Evolutionary conservation across 2,329 filamentous ascomycete species (phyloP), one percentile per base, ranked within the genome.

Genomic region (Colletotrichum orbiculare): DNA sequence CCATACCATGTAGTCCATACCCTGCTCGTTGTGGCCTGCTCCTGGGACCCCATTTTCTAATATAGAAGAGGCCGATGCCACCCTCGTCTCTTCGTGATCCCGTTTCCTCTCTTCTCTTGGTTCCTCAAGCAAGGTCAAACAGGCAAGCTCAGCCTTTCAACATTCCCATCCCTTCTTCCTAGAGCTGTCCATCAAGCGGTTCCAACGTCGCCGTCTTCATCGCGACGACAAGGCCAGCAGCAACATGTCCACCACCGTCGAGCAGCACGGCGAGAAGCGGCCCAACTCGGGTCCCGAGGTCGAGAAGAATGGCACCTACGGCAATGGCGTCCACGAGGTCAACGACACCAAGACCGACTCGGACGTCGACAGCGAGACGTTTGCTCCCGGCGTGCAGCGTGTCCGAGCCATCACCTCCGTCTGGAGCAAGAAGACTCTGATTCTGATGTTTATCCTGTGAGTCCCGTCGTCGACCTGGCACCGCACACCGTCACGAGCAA

Each of bases 391-490:
- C 67, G 78, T 81, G n/a, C 71, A 74, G 60, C 71, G 70, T 9
- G 77, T 78, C 48, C 74, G 78, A 60, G 79, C 79, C 11, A 54
- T 60, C 33, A 64, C 61, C 43, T 33, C 61, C 12, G 43, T 64
- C 15, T 60, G 78, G 78, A 74, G 71, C 39, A 74, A 69, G 52
- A 75, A 72, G 68, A 73, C 74, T 13, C 69, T 81, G 64, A 77
- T 75, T 72, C 66, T 68, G 60, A 78, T 78, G 61, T 81, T 81
- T 68, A 70, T 68, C 35, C 69, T 81, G 80, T 82, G 70, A 67
- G 77, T 72, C 9, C 8, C 17, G 6, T 35, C 45, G 11, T n/a
- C 35, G 15, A 8, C 8, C 6, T 13, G 8, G 46, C 9, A 13
- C 12, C 12, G 6, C 9, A 5, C 9, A 17, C 43, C 12, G 13